phyloP scores from a whole-genome alignment of 768 basidiomycete genomes.

The Suillus discolor region DNA sequence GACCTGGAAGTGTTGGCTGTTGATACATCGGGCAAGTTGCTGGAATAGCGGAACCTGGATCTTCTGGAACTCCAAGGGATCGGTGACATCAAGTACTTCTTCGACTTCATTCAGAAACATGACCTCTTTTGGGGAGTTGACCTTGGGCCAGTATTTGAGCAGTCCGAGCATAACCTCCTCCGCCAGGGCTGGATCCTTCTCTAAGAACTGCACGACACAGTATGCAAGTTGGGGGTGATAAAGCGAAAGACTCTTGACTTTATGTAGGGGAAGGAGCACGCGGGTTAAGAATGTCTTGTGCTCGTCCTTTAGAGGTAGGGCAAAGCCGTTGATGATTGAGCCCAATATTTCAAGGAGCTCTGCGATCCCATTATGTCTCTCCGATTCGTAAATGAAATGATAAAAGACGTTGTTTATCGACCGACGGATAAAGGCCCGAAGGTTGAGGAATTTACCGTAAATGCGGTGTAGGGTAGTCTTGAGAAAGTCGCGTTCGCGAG shows the following conservation, averaged over 20 bases:
- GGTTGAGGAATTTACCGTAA: conserved; percentile 98
- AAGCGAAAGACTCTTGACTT: conserved; percentile 95
- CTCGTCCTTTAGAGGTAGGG: conserved; percentile 96
- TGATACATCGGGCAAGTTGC: conserved; percentile 95
- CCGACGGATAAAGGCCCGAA: conserved; percentile 97
- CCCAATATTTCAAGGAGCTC: conserved; percentile 97
- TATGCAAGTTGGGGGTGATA: conserved; percentile 99
- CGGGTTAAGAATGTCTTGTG: conserved; percentile 98
- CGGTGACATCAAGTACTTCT: conserved; percentile 97
- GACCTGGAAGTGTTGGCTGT: conserved; percentile 99
- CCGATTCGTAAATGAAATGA: conserved; percentile 98
- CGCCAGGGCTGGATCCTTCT: conserved; percentile 90
- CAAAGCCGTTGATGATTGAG: conserved; percentile 99
- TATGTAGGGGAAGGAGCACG: conserved; percentile 93
- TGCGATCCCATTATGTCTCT: conserved; percentile 98
- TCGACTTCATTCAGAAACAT: conserved; percentile 99
- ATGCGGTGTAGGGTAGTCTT: conserved; percentile 99
- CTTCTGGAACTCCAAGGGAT: conserved; percentile 95
- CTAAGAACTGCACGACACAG: conserved; percentile 98
- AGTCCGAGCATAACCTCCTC: conserved; percentile 96
- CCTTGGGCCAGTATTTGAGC: conserved; percentile 98
- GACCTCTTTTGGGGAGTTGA: conserved; percentile 98
- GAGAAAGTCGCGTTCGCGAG: conserved; percentile 97
- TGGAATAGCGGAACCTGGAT: conserved; percentile 91
- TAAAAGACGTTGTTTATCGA: conserved; percentile 99